These are phyloP conservation scores for Fimicolochytrium jonesii DNA, from an alignment of 192 early-diverging fungal genomes.

Conservation along the genomic window DNA sequence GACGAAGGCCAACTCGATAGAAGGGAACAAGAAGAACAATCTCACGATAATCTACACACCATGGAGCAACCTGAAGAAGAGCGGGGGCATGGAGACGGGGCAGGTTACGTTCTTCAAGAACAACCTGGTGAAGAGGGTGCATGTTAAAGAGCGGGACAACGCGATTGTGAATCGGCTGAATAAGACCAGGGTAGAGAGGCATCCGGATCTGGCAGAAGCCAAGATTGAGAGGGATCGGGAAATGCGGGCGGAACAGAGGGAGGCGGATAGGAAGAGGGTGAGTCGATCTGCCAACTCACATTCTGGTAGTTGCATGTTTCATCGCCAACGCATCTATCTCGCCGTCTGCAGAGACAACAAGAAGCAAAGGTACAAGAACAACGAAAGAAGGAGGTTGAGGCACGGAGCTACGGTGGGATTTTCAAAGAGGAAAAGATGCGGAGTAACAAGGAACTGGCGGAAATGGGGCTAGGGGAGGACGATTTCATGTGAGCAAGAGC, in stretches of 20 bases:
- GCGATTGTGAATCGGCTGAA: constrained; percentile 88
- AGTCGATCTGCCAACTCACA: too few species aligned
- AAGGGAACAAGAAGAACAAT: constrained; percentile 94
- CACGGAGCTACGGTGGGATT: constrained; percentile 34
- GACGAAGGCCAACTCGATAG: constrained; percentile 95
- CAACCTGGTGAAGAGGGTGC: constrained; percentile 74
- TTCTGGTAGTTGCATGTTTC: too few species aligned
- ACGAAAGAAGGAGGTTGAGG: constrained; percentile 33
- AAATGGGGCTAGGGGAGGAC: too few species aligned
- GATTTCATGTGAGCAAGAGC: too few species aligned
- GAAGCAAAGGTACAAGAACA: constrained; percentile 41
- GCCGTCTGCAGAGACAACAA: constrained; percentile 28
- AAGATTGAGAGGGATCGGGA: constrained; percentile 56
- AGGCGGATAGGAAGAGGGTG: constrained; percentile 34
- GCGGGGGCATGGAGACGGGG: constrained; percentile 89
- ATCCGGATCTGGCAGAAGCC: constrained; percentile 75
- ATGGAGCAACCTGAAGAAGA: constrained; percentile 82
- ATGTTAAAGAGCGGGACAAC: constrained; percentile 73
- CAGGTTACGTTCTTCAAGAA: constrained; percentile 90
- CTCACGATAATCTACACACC: constrained; percentile 89
- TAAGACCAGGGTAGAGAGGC: constrained; percentile 78
- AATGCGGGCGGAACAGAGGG: constrained; percentile 28
- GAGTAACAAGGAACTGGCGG: constrained; percentile 32
- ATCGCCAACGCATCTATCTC: too few species aligned
- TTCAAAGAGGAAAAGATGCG: constrained; percentile 39